Conservation (phyloP, 2,329 filamentous ascomycete genomes). For the Celoporthe dispersa region DNA sequence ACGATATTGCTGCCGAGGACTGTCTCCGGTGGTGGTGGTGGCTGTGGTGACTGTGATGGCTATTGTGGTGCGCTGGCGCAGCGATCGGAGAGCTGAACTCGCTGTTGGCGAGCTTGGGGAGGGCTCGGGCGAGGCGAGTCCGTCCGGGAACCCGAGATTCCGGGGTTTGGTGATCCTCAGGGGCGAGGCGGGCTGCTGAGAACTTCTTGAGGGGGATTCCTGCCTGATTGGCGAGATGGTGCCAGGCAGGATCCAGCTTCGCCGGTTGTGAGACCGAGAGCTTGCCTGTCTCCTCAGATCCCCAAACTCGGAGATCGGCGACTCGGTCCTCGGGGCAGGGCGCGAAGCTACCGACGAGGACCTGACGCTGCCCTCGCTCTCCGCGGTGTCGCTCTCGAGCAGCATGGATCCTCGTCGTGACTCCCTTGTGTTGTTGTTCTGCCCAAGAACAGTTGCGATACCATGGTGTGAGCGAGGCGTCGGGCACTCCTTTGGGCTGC, state of each 20-base stretch:
- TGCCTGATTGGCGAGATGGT: constrained; percentile 81
- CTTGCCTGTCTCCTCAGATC: constrained; percentile 76
- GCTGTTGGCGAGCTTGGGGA: constrained; percentile 85
- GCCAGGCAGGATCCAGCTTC: constrained; percentile 81
- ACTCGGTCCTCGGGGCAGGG: constrained; percentile 75
- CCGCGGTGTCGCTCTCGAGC: constrained; percentile 80
- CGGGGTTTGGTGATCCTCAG: constrained; percentile 85
- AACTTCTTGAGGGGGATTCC: constrained; percentile 80
- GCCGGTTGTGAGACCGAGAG: constrained; percentile 80
- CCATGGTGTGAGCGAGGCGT: constrained; percentile 85
- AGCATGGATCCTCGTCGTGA: constrained; percentile 79
- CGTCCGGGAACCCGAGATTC: constrained; percentile 62
- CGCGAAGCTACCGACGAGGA: constrained; percentile 77
- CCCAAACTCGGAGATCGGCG: constrained; percentile 85
- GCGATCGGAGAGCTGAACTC: constrained; percentile 80
- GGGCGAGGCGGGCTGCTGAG: constrained; percentile 76
- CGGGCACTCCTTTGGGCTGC: constrained; percentile 86
- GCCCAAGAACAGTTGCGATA: constrained; percentile 60
- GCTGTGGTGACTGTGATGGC: constrained; percentile 55
- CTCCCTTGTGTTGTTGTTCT: constrained; percentile 57
- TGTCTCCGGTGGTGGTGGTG: constrained; percentile 72
- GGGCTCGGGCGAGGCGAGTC: constrained; percentile 79
- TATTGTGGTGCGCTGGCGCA: constrained; percentile 41
- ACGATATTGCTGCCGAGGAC: constrained; percentile 84
- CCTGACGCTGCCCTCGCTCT: constrained; percentile 86